Evolutionary conservation across 306 rosid species (phyloP).

Genomic region (Astragalus glycyphyllos): DNA sequence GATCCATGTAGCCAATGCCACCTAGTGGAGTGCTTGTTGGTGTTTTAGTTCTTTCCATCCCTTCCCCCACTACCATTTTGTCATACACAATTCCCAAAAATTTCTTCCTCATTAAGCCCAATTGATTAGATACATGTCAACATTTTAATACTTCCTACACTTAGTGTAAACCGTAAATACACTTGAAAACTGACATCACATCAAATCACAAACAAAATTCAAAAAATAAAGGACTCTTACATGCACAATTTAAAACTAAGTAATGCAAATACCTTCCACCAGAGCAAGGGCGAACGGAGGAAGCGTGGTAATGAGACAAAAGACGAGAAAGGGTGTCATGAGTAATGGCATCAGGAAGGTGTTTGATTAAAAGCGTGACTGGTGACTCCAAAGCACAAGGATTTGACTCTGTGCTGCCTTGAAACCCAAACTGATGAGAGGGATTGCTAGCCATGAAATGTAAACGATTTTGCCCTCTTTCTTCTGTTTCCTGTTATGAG

Average conservation of each 20-base stretch:
- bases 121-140: no score
- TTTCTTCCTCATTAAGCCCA: no score
- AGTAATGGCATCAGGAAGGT: slow-evolving; percentile 81
- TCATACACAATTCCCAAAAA: no score
- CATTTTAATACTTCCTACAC: no score
- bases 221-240: no score
- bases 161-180: no score
- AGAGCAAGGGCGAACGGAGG: slow-evolving; percentile 68
- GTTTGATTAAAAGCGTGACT: slow-evolving; percentile 68
- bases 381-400: not conserved
- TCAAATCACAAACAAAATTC: no score
- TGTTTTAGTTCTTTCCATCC: no score
- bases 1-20: no score
- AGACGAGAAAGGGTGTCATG: slow-evolving; percentile 71
- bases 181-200: no score
- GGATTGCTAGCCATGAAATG: slow-evolving; percentile 32
- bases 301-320: slow-evolving; percentile 75
- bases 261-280: slow-evolving; percentile 47
- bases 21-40: no score
- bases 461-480: not conserved
- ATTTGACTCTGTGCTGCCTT: slow-evolving; percentile 39
- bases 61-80: no score
- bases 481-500: slow-evolving; percentile 14
- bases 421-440: slow-evolving; percentile 38
- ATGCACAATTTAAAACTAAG: not conserved